A percentile compares a stretch with the other conserved stretches of the same genome.
These are phyloP conservation scores for Citrus inodora DNA, from an alignment of 345 rosid genomes.

Conservation along the genomic window DNA sequence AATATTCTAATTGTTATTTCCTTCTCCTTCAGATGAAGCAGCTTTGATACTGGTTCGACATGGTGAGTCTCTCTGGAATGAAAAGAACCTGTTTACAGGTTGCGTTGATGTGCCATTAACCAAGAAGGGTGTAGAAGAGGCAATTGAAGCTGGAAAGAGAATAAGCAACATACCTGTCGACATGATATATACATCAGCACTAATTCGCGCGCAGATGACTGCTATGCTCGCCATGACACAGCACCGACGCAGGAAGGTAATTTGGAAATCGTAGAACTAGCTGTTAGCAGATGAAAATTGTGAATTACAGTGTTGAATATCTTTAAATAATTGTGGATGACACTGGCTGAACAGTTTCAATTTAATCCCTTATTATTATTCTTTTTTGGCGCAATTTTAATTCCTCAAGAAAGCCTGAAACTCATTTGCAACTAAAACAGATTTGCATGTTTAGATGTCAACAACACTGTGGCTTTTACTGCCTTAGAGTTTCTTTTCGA, in stretches of 20 bases:
- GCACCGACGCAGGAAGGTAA: constrained; percentile 91
- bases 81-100: constrained; percentile 95
- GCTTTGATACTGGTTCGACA: constrained; percentile 87
- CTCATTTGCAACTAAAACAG: neutral
- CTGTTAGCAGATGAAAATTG: neutral
- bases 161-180: constrained; percentile 94
- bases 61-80: constrained; percentile 99
- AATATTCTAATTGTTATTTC: constrained; percentile 5
- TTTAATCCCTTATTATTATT: neutral
- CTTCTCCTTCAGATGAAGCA: constrained; percentile 54
- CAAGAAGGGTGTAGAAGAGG: constrained; percentile 89
- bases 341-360: neutral
- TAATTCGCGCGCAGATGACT: constrained; percentile 98
- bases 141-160: constrained; percentile 96
- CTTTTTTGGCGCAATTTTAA: neutral
- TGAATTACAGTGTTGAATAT: neutral
- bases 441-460: neutral
- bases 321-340: neutral
- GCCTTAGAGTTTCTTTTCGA: neutral
- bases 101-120: constrained; percentile 97
- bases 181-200: constrained; percentile 82
- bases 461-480: neutral
- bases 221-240: constrained; percentile 99
- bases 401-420: neutral
- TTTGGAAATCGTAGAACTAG: neutral